Evolutionary conservation across 805 yeast genomes (phyloP), one percentile per base, ranked within the genome.

Genomic region (Tetrapisispora arboricola): DNA sequence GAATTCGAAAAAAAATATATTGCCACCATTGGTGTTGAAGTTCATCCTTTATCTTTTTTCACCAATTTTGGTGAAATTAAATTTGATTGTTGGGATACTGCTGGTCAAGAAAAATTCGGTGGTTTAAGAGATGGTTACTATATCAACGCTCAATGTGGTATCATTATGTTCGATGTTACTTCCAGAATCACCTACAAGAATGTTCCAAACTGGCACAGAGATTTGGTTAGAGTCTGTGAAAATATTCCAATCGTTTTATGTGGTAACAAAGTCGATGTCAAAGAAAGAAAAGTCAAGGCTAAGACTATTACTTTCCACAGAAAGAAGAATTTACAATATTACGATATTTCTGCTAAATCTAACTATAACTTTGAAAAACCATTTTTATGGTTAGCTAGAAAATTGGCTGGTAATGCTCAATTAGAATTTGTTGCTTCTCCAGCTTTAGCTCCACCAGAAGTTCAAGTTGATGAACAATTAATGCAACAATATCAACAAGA

Each of bases 121-220:
- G 98, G 99, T 59, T 76, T 92, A 64, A 88, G 99, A 77, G 99
- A 92, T 64, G 99, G 99, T 65, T 92, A 92, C 76, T 92, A 92
- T 73, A 92, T 92, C 68, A 90, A 92, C 68, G 99, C 98, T 64
- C 96, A 92, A 73, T 92, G 98, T 78, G 99, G 97, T 73, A 92
- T 92, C 74, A 92, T 92, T 69, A 92, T 92, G 99, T 92, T 92
- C 66, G 99, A 92, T 71, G 98, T 92, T 50, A 92, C 99, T 49
- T 87, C 97, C 40, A 88, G 99, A 77, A 90, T 92, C 73, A 92
- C 98, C 56, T 92, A 92, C 76, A 92, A 92, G 77, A 92, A 92
- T 71, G 99, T 92, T 66, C 98, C 99, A 68, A 94, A 92, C 84
- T 92, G 99, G 99, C 96, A 94, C 82, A 84, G 98, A 75, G 99